Conservation (phyloP, 768 basidiomycete genomes). For the Trametes gibbosa region DNA sequence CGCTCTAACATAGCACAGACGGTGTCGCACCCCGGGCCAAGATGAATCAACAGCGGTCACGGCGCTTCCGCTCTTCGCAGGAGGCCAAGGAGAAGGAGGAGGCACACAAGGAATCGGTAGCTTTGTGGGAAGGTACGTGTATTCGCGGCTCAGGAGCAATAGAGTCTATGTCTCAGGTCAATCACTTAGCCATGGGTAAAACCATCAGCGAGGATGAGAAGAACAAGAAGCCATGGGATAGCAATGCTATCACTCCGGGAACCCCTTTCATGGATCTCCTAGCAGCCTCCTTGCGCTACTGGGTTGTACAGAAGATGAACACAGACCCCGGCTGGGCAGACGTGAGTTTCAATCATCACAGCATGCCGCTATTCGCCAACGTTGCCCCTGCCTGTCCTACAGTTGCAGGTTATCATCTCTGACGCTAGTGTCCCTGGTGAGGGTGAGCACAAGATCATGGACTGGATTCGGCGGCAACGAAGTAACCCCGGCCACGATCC, state of each 20-base stretch:
- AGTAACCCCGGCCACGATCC: conserved; percentile 87
- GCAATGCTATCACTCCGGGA: conserved; percentile 97
- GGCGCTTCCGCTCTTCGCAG: conserved; percentile 92
- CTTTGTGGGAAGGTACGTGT: conserved; percentile 74
- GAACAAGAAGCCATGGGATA: conserved; percentile 89
- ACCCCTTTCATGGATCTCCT: conserved; percentile 98
- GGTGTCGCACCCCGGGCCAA: conserved; percentile 98
- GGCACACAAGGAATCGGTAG: conserved; percentile 76
- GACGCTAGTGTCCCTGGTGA: conserved; percentile 97
- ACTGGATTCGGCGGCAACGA: conserved; percentile 90
- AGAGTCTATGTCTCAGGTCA: not conserved
- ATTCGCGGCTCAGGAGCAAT: not conserved
- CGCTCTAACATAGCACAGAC: conserved; percentile 45
- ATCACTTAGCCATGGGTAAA: conserved; percentile 84
- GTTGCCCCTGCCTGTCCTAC: not conserved
- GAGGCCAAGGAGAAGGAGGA: conserved; percentile 95
- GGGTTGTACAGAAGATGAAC: conserved; percentile 95
- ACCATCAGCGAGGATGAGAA: conserved; percentile 76
- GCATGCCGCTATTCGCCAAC: not conserved
- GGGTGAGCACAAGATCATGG: conserved; percentile 99
- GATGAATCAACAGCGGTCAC: conserved; percentile 99
- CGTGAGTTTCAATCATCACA: conserved; percentile 40
- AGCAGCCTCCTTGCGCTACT: conserved; percentile 85
- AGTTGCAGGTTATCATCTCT: conserved; percentile 96
- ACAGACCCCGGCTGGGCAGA: conserved; percentile 95